Evolutionary conservation across 228 moss, liverwort and hornwort species (phyloP), one percentile per base, ranked within the genome.

Genomic region (Sphagnum fallax): DNA sequence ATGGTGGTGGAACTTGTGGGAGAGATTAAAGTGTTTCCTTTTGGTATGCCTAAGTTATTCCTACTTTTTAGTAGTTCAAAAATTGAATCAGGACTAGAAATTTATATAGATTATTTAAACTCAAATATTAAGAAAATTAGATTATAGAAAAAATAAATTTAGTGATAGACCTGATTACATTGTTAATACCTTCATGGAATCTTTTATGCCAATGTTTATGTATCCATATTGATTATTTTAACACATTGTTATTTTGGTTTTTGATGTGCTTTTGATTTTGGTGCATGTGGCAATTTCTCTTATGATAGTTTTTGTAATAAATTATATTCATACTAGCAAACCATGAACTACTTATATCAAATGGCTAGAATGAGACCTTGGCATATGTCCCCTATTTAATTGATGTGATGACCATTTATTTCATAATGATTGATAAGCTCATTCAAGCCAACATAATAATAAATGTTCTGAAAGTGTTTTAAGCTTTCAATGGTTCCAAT

Each of bases 381-480:
- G 91, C 94, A 13, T 94, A 94, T 65, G 88, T 94, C 52, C 90
- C 94, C 4, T 88, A 91, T 67, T 77, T 94, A 61, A 90, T 94
- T 71, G 94, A 94, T 71, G 91, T 92, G 73, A 90, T 94, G 72
- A 79, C 77, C 73, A 83, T 92, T 0, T 94, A 84, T 67, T 94
- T 84, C 69, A 67, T 79, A 65, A 73, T 86, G 61, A 75, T 94
- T 50, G 94, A 94, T 72, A 71, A 61, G 50, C 88, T 94, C 70
- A 75, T 79, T 32, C 80, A 77, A 69, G 74, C 62, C 61, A 87
- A 88, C 32, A 5, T 87, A 71, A 59, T 55, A 49, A 79, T 94
- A 50, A 81, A 81, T 12, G 72, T 72, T 67, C 70, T 73, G 51
- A 87, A 76, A 64, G 84, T 92, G 14, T 61, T 81, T 13, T 59